Conservation (phyloP, 208 protist genomes). For the Leishmania braziliensis region DNA sequence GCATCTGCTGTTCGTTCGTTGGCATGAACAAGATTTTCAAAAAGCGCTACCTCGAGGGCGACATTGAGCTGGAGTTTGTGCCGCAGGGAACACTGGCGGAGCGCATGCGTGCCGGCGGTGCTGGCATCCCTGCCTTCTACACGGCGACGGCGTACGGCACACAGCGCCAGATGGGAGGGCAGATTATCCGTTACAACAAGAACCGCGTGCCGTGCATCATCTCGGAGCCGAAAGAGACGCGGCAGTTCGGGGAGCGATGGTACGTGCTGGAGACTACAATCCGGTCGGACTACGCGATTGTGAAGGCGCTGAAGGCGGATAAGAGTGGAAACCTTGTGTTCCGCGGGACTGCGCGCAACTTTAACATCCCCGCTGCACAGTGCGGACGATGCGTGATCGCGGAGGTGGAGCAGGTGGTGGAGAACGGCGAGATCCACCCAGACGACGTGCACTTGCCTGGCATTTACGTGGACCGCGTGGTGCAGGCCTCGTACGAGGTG, state of each 20-base stretch:
- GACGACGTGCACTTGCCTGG: slow-evolving; percentile 95
- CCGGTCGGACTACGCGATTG: slow-evolving; percentile 90
- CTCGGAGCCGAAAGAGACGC: slow-evolving; percentile 82
- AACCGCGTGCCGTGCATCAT: slow-evolving; percentile 67
- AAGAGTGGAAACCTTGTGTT: slow-evolving; percentile 82
- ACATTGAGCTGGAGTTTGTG: slow-evolving; percentile 96
- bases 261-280: slow-evolving; percentile 95
- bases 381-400: slow-evolving; percentile 93
- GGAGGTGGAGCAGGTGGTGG: slow-evolving; percentile 96
- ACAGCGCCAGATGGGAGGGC: slow-evolving; percentile 84
- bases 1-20: slow-evolving; percentile 95
- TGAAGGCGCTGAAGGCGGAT: slow-evolving; percentile 96
- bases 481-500: slow-evolving; percentile 69
- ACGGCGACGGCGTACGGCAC: slow-evolving; percentile 96
- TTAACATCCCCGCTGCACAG: slow-evolving; percentile 92
- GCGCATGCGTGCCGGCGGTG: slow-evolving; percentile 93
- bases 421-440: slow-evolving; percentile 92
- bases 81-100: slow-evolving; percentile 97
- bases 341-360: slow-evolving; percentile 94
- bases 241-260: slow-evolving; percentile 86
- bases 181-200: slow-evolving; percentile 95
- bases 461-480: slow-evolving; percentile 94
- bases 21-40: slow-evolving; percentile 97
- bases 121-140: slow-evolving; percentile 98
- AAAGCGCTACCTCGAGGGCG: slow-evolving; percentile 93